These are phyloP conservation scores for Pseudotsuga menziesii DNA, from an alignment of 75 land plant species.

Conservation along the genomic window DNA sequence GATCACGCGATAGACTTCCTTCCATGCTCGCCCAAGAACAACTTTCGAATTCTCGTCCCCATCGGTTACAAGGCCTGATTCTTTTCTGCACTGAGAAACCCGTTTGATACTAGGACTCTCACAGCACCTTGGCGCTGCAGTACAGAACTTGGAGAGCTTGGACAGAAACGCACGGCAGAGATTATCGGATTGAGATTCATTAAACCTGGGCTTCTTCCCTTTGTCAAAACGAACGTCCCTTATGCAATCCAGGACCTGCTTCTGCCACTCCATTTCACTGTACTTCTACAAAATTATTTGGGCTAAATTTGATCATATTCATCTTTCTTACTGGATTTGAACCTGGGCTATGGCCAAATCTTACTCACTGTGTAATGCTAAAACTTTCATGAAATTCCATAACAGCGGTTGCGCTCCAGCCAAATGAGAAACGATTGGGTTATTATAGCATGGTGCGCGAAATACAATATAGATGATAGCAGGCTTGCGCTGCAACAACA, in stretches of 20 bases:
- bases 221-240: not conserved
- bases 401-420: too few relatives aligned
- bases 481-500: too few relatives aligned
- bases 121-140: not conserved
- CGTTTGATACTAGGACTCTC: not conserved
- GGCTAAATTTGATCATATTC: too few relatives aligned
- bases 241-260: not conserved
- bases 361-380: too few relatives aligned
- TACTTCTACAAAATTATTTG: too few relatives aligned
- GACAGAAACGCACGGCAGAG: conserved; percentile 2
- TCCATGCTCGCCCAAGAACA: conserved; percentile 8
- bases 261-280: conserved; percentile 6
- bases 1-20: conserved; percentile 20
- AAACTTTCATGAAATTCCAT: too few relatives aligned
- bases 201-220: conserved; percentile 6
- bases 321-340: too few relatives aligned
- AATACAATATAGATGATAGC: too few relatives aligned
- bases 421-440: too few relatives aligned
- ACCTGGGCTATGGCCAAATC: too few relatives aligned
- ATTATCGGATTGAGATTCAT: conserved; percentile 8
- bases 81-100: not conserved
- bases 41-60: too few relatives aligned
- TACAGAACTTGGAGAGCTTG: conserved; percentile 16
- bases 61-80: not conserved
- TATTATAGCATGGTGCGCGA: too few relatives aligned